Evolutionary conservation across 139 green algal genomes (phyloP).

Genomic region (Picochlorum sp.): DNA sequence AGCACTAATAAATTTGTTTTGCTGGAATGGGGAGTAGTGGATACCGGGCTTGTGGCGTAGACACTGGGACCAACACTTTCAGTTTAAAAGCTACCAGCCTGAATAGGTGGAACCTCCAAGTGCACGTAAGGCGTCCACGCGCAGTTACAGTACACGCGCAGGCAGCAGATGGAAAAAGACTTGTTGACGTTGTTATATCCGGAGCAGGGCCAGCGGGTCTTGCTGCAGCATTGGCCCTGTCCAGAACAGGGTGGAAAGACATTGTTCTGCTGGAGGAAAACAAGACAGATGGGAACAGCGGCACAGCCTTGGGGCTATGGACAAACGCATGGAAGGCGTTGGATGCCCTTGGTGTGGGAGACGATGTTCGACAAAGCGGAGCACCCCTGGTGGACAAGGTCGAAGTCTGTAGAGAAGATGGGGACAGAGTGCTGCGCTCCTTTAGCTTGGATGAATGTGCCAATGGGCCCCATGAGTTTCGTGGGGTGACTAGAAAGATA

Average conservation of each 20-base stretch:
- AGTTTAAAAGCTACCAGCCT: no score
- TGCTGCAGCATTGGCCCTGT: slow-evolving; percentile 43
- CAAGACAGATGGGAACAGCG: slow-evolving; percentile 15
- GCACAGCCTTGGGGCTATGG: slow-evolving; percentile 59
- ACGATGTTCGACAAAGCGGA: slow-evolving; percentile 26
- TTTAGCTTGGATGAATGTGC: slow-evolving; percentile 52
- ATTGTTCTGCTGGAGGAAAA: slow-evolving; percentile 39
- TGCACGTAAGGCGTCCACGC: no score
- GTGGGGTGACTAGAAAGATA: slow-evolving; percentile 50
- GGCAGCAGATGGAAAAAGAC: background rate
- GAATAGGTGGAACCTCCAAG: no score
- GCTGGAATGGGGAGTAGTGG: no score
- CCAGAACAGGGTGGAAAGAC: slow-evolving; percentile 35
- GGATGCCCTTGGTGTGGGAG: slow-evolving; percentile 47
- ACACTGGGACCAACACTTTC: no score
- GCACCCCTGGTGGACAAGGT: slow-evolving; percentile 29
- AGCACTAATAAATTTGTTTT: no score
- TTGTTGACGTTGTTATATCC: slow-evolving; percentile 7
- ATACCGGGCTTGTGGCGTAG: no score
- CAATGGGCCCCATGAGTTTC: slow-evolving; percentile 54
- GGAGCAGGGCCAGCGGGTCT: slow-evolving; percentile 59
- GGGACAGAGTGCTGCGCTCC: slow-evolving; percentile 24
- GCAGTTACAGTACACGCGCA: no score
- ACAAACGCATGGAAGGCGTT: slow-evolving; percentile 64
- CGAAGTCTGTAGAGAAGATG: slow-evolving; percentile 25